Evolutionary conservation across 2,329 filamentous ascomycete species (phyloP).

Genomic region (Ceratocystis variospora): DNA sequence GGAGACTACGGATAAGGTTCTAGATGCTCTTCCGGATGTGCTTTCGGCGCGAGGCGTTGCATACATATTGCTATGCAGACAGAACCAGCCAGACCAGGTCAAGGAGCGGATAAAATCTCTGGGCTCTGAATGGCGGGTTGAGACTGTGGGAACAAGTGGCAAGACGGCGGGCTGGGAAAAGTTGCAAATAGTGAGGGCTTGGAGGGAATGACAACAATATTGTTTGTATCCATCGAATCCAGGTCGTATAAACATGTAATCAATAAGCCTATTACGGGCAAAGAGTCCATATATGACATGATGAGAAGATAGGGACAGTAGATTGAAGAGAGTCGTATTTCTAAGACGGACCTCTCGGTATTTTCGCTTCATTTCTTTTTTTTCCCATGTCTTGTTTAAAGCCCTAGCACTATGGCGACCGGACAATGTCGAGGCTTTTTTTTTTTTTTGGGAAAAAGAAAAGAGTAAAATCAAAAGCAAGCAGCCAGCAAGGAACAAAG

Average conservation of each 20-base stretch:
- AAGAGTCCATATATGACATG: not conserved
- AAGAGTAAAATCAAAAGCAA: not conserved
- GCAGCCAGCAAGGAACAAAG: slow-evolving; percentile 7
- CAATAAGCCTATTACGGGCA: not conserved
- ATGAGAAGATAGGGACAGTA: not conserved
- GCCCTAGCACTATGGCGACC: slow-evolving; percentile 15
- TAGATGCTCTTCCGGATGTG: slow-evolving; percentile 52
- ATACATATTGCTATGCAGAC: slow-evolving; percentile 78
- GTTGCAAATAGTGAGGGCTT: slow-evolving; percentile 76
- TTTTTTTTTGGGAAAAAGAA: not conserved
- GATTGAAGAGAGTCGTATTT: not conserved
- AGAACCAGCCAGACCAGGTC: slow-evolving; percentile 71
- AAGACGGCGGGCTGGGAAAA: slow-evolving; percentile 90
- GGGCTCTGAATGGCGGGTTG: slow-evolving; percentile 49
- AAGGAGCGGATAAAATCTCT: slow-evolving; percentile 47
- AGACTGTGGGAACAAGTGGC: slow-evolving; percentile 70
- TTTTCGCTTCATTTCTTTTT: slow-evolving; percentile 26
- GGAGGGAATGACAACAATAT: slow-evolving; percentile 36
- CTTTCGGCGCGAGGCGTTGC: slow-evolving; percentile 60
- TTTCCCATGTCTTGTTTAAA: slow-evolving; percentile 24
- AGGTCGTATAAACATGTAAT: not conserved
- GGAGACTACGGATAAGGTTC: slow-evolving; percentile 74
- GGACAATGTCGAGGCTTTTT: slow-evolving; percentile 4
- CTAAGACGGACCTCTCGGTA: slow-evolving; percentile 21
- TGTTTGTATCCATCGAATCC: not conserved